Conservation (phyloP, 1,284 basidiomycete species). For the Trametes hirsuta region DNA sequence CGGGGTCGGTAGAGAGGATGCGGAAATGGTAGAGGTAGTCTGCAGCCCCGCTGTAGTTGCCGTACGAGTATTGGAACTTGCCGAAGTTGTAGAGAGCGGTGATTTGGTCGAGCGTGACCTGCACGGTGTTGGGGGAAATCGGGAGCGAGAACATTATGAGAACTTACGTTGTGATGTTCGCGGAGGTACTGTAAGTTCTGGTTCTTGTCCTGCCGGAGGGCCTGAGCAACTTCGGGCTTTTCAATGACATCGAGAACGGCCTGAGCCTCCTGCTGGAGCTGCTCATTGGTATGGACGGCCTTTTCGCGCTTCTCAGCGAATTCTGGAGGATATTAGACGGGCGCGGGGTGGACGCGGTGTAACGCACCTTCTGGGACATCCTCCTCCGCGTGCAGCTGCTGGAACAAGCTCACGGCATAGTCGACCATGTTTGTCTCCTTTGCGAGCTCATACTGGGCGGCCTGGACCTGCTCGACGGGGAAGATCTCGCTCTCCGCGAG, state of each 20-base stretch:
- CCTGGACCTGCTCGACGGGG: conserved; percentile 73
- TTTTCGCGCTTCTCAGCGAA: conserved; percentile 81
- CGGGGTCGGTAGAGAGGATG: conserved; percentile 90
- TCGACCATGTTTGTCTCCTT: conserved; percentile 98
- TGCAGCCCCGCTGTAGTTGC: conserved; percentile 94
- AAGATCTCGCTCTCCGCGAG: conserved; percentile 78
- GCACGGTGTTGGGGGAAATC: conserved; percentile 11
- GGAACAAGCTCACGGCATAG: conserved; percentile 81
- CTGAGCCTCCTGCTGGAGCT: conserved; percentile 87
- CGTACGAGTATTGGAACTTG: conserved; percentile 97
- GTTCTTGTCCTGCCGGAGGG: conserved; percentile 92
- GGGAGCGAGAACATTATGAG: not conserved
- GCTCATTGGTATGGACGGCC: conserved; percentile 83
- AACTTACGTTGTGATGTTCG: conserved; percentile 79
- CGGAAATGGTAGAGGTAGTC: conserved; percentile 99
- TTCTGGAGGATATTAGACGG: conserved; percentile 50
- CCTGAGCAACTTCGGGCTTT: conserved; percentile 93
- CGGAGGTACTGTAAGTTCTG: conserved; percentile 95
- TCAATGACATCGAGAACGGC: conserved; percentile 95
- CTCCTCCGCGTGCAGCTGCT: conserved; percentile 75
- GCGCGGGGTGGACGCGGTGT: not conserved
- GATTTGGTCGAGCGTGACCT: conserved; percentile 95
- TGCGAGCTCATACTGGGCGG: conserved; percentile 95
- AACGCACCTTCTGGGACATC: conserved; percentile 65
- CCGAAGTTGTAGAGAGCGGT: conserved; percentile 97